Evolutionary conservation across 495 filamentous ascomycete species (phyloP).

Genomic region (Aspergillus affinis): DNA sequence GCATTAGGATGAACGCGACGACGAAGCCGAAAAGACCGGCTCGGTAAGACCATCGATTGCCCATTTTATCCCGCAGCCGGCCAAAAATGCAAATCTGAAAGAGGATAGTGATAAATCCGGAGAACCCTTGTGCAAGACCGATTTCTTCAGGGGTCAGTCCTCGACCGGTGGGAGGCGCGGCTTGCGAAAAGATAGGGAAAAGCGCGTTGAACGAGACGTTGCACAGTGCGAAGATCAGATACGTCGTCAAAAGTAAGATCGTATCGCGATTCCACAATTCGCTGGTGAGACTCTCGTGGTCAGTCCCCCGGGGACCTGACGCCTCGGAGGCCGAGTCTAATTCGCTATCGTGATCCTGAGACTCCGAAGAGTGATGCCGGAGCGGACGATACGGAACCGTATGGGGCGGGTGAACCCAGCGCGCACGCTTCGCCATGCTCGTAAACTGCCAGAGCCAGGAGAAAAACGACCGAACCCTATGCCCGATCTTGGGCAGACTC

Average conservation of each 20-base stretch:
- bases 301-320: constrained; percentile 33
- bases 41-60: constrained; percentile 82
- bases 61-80: constrained; percentile 73
- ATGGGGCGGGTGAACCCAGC: constrained; percentile 50
- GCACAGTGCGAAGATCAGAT: constrained; percentile 82
- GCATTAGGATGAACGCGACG: constrained; percentile 80
- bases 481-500: constrained; percentile 58
- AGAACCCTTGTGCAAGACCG: constrained; percentile 81
- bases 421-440: constrained; percentile 54
- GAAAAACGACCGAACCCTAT: constrained; percentile 60
- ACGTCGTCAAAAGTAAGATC: constrained; percentile 73
- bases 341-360: constrained; percentile 41
- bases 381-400: constrained; percentile 19
- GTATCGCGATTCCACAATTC: constrained; percentile 76
- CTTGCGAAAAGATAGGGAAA: constrained; percentile 86
- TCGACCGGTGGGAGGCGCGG: constrained; percentile 71
- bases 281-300: constrained; percentile 41
- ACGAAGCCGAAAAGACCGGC: constrained; percentile 79
- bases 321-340: constrained; percentile 45
- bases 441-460: constrained; percentile 74
- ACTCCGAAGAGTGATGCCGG: constrained; percentile 28
- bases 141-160: constrained; percentile 74
- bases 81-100: constrained; percentile 88
- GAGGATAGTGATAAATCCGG: constrained; percentile 77
- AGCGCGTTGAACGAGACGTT: constrained; percentile 90